These are phyloP conservation scores for Fusarium nurragi DNA, from an alignment of 2,329 filamentous ascomycete genomes.

Conservation along the genomic window DNA sequence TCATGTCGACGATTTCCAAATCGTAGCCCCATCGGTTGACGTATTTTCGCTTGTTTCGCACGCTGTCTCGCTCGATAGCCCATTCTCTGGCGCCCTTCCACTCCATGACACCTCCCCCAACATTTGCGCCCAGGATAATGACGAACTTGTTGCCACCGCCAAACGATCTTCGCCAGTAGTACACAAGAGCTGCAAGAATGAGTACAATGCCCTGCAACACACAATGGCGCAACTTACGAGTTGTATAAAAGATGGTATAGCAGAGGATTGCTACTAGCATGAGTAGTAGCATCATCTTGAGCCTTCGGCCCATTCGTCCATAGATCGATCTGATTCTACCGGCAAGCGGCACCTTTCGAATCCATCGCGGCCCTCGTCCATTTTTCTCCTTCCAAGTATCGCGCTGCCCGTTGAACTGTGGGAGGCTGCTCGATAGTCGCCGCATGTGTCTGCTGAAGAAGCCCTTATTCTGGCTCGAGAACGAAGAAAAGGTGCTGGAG, in stretches of 20 bases:
- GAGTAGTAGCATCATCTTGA: conserved; percentile 71
- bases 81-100: conserved; percentile 98
- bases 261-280: conserved; percentile 73
- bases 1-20: conserved; percentile 97
- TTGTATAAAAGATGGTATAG: conserved; percentile 74
- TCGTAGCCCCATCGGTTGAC: conserved; percentile 91
- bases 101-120: conserved; percentile 97
- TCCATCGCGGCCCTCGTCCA: conserved; percentile 65
- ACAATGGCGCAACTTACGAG: conserved; percentile 66
- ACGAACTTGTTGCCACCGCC: conserved; percentile 92
- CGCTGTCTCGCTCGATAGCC: conserved; percentile 96
- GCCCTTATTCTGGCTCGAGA: conserved; percentile 81
- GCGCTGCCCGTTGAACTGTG: conserved; percentile 70
- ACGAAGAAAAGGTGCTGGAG: conserved; percentile 79
- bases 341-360: conserved; percentile 57
- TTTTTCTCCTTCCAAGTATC: conserved; percentile 84
- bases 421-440: conserved; percentile 80
- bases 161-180: conserved; percentile 75
- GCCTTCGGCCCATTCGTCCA: conserved; percentile 68
- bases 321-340: conserved; percentile 58
- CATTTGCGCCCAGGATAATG: conserved; percentile 90
- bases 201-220: not conserved
- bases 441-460: conserved; percentile 89
- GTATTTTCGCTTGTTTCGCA: conserved; percentile 94
- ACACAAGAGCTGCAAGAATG: conserved; percentile 51